A percentile compares a stretch with the other conserved stretches of the same genome.
Conservation (phyloP, 192 early-diverging fungal species). For the Radiomyces spectabilis region DNA sequence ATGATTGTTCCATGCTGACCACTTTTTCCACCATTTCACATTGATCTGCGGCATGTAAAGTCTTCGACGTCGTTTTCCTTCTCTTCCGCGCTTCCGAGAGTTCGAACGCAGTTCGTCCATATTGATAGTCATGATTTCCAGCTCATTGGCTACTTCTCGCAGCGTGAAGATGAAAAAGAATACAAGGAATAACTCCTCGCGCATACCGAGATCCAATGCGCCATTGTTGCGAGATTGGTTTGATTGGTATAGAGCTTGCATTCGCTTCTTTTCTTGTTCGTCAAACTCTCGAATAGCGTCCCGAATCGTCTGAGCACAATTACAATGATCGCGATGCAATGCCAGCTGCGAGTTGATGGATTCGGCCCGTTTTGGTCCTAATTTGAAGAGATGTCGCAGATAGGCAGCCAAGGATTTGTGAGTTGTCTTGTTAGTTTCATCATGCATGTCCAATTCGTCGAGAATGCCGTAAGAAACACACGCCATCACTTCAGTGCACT, state of each 20-base stretch:
- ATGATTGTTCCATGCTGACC: constrained; percentile 15
- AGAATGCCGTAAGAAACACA: constrained; percentile 12
- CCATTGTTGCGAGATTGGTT: not conserved
- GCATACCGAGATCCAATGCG: constrained; percentile 14
- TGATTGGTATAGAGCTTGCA: not conserved
- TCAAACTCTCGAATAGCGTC: not conserved
- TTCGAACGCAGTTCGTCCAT: not conserved
- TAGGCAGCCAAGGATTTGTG: constrained; percentile 5
- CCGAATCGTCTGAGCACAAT: not conserved
- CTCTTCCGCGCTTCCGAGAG: not conserved
- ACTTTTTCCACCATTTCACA: constrained; percentile 20
- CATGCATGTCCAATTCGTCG: constrained; percentile 16
- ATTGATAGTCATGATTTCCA: constrained; percentile 9
- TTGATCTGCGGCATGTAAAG: constrained; percentile 23
- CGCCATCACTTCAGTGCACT: constrained; percentile 21
- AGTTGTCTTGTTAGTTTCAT: constrained; percentile 1
- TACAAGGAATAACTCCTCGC: constrained; percentile 40
- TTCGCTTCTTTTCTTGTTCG: not conserved
- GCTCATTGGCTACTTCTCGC: constrained; percentile 37
- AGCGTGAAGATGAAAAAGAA: constrained; percentile 42
- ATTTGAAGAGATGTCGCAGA: constrained; percentile 6
- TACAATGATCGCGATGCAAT: not conserved
- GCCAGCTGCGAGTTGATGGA: not conserved
- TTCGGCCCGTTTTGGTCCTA: not conserved
- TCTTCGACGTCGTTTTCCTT: constrained; percentile 14